Evolutionary conservation across 768 basidiomycete genomes (phyloP), one percentile per base, ranked within the genome.

Genomic region (Suillus subalutaceus): DNA sequence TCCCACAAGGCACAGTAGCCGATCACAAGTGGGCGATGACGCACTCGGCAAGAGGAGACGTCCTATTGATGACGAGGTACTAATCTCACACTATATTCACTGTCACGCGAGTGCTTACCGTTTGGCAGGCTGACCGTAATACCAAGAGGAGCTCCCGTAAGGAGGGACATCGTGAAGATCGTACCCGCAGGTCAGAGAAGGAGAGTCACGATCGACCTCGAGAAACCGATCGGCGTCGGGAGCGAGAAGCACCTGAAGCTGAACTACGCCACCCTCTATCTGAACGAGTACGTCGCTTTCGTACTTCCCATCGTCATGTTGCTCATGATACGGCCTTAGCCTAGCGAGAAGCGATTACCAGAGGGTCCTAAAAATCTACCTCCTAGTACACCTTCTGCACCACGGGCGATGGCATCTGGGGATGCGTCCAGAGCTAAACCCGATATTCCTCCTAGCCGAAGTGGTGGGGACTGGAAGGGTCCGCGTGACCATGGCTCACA

Each of bases 81-180:
- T 88, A 79, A 7, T 38, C 48, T 46, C 30, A 15, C 46, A 57
- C 62, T 35, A 35, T 46, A 26, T 18, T 64, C 48, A 63, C 48
- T 48, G 58, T 60, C 57, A 64, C 41, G 44, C 57, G 30, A 56
- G 35, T 46, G 62, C 68, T 66, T 71, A 74, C 63, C 32, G 59
- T 50, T 65, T 60, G 66, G 48, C 73, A 93, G 91, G 78, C 86
- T 67, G 92, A 94, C 62, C 86, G 92, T 69, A 83, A 84, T 41
- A 85, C 88, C n/a, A 94, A 94, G 75, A 89, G 92, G n/a, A 86
- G 86, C 66, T 90, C 92, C 65, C 88, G 92, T 59, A 91, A 91
- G 73, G 91, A 93, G 3, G 78, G 85, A 38, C 90, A 92, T 72
- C 87, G 91, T 59, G 92, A 93, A 64, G 92, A 93, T 46, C 84